Evolutionary conservation across 2,329 filamentous ascomycete species (phyloP).

Genomic region (Alternaria sp.): DNA sequence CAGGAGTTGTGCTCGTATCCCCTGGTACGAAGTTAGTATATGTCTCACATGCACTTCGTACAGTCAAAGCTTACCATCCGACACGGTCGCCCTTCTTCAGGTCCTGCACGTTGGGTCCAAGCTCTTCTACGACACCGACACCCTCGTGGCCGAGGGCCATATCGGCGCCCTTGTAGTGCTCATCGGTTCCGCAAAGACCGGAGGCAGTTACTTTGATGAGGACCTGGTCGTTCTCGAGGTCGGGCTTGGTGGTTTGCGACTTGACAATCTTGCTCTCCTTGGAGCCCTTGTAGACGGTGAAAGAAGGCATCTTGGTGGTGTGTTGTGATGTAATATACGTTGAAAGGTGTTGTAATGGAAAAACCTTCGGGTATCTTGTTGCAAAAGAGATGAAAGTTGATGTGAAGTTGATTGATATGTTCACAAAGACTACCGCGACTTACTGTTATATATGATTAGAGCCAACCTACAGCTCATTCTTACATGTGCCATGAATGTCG

Average conservation of each 20-base stretch:
- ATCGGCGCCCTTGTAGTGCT: constrained; percentile 52
- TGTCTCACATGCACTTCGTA: too few species aligned
- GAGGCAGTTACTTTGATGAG: constrained; percentile 69
- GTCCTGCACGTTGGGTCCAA: constrained; percentile 54
- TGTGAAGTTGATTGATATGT: background rate
- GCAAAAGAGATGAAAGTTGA: background rate
- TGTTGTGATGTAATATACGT: background rate
- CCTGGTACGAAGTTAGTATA: constrained; percentile 12
- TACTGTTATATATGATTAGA: constrained; percentile 17
- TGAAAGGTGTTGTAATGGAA: background rate
- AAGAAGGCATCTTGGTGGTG: constrained; percentile 48
- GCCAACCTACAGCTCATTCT: background rate
- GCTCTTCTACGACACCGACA: constrained; percentile 57
- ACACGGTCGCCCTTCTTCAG: constrained; percentile 61
- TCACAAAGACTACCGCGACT: background rate
- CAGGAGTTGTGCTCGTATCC: constrained; percentile 56
- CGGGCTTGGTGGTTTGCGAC: constrained; percentile 54
- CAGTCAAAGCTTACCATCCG: constrained; percentile 42
- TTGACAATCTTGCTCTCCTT: constrained; percentile 63
- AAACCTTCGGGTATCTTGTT: background rate
- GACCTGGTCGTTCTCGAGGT: constrained; percentile 60
- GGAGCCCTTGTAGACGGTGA: constrained; percentile 70
- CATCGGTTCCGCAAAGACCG: constrained; percentile 69
- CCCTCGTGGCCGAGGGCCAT: constrained; percentile 63
- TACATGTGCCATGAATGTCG: background rate